Evolutionary conservation across 371 early-diverging fungal species (phyloP), one percentile per base, ranked within the genome.

Genomic region (Mucor indicus): DNA sequence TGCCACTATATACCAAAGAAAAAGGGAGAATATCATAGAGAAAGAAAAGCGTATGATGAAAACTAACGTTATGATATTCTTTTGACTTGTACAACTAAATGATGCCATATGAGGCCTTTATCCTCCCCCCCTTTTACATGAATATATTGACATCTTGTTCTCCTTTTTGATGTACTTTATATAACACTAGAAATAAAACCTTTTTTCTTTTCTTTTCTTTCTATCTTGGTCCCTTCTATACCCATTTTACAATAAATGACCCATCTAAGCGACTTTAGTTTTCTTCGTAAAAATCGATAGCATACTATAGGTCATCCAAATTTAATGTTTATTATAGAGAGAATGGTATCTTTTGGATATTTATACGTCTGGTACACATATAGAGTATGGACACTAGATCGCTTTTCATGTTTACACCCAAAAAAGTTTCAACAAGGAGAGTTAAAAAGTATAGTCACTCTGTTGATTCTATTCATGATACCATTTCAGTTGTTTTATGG

Each of bases 401-500:
- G 44, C 17, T 74, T 74, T 21, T 43, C 48, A 48, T 74, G 75
- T 27, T 41, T 74, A 22, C 45, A 46, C 16, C 64, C 60, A 10
- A 60, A 53, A 20, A 57, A 62, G n/a, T 61, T 74, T 39, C 55
- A 55, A 22, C 61, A 69, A 47, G 75, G 75, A 8, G 77, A 77
- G 32, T 44, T 77, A 16, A 77, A 77, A 48, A 65, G 70, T 17
- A 67, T 74, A 10, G 68, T 74, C 23, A 74, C 77, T 8, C 15
- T 69, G 12, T 46, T 77, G 31, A 55, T 74, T 46, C 24, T 70
- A 21, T 53, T 77, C 15, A 62, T 69, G 62, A 57, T 77, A 67
- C 75, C 75, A n/a, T 75, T 72, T 51, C 72, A 69, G 57, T 41
- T 72, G 37, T 60, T 64, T 53, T 77, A 74, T 51, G 75, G 75